A percentile compares a stretch with the other conserved stretches of the same genome.
These are phyloP conservation scores for Omphalea diandra DNA, from an alignment of 441 rosid genomes.

Conservation along the genomic window DNA sequence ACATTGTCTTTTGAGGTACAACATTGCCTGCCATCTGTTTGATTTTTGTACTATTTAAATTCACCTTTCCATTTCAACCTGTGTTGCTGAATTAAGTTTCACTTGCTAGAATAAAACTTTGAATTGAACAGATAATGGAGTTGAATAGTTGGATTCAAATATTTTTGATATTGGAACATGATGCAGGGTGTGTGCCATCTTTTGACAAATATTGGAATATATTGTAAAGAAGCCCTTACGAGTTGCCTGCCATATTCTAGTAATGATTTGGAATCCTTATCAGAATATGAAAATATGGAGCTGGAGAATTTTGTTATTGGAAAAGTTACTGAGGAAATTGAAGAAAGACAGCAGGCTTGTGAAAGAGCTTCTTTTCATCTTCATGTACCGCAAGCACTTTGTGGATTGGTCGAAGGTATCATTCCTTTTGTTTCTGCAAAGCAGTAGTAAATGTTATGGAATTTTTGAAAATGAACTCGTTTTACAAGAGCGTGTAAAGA, in stretches of 20 bases:
- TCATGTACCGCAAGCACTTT: slow-evolving; percentile 61
- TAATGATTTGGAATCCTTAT: slow-evolving; percentile 47
- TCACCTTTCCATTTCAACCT: not conserved
- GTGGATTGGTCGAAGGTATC: slow-evolving; percentile 77
- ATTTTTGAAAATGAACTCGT: not conserved
- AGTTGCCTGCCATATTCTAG: slow-evolving; percentile 46
- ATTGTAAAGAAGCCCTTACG: slow-evolving; percentile 68
- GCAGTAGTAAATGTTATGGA: slow-evolving; percentile 1
- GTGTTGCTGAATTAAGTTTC: not conserved
- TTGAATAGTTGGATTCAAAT: not conserved
- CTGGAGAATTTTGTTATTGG: slow-evolving; percentile 69
- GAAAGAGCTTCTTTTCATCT: slow-evolving; percentile 77
- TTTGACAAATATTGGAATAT: slow-evolving; percentile 64
- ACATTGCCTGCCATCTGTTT: no score
- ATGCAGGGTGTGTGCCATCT: slow-evolving; percentile 91
- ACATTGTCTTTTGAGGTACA: slow-evolving; percentile 77
- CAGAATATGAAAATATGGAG: slow-evolving; percentile 86
- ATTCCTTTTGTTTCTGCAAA: slow-evolving; percentile 4
- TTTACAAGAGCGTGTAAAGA: not conserved
- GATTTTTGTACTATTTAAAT: no score
- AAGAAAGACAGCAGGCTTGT: slow-evolving; percentile 61
- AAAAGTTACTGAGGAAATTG: slow-evolving; percentile 69
- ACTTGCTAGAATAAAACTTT: not conserved
- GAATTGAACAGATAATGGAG: no score
- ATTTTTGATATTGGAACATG: slow-evolving; percentile 19